Percentiles rank a stretch among this genome's conserved stretches.
These are phyloP conservation scores for Penicillium concentricum DNA, from an alignment of 2,329 filamentous ascomycete species.

Conservation along the genomic window DNA sequence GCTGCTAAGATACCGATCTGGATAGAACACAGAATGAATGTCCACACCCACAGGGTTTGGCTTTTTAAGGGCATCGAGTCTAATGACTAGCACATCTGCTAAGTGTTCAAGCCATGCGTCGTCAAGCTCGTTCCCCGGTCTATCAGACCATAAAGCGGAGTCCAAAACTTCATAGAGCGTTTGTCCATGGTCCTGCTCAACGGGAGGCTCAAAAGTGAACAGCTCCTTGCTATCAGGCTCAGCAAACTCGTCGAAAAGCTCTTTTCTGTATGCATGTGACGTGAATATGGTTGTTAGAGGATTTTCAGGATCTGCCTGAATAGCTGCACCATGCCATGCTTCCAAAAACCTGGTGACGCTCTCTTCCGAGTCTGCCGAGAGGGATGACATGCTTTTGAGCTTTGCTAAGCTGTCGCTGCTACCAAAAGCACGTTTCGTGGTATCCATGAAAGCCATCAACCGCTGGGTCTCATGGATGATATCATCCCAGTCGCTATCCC, in stretches of 20 bases:
- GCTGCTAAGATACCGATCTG: constrained; percentile 59
- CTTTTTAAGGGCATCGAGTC: constrained; percentile 37
- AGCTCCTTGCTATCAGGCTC: constrained; percentile 38
- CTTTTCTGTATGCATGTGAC: constrained; percentile 45
- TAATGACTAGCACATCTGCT: constrained; percentile 58
- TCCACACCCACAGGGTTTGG: constrained; percentile 46
- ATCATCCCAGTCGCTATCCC: constrained; percentile 42
- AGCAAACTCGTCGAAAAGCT: constrained; percentile 28
- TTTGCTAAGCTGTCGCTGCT: constrained; percentile 53
- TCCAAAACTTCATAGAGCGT: constrained; percentile 57
- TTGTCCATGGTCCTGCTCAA: constrained; percentile 40
- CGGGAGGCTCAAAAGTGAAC: constrained; percentile 38
- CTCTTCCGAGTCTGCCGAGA: constrained; percentile 36
- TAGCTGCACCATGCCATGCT: constrained; percentile 49
- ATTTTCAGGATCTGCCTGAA: constrained; percentile 42
- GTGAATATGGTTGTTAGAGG: constrained; percentile 47
- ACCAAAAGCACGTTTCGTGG: constrained; percentile 58
- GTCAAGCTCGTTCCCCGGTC: constrained; percentile 39
- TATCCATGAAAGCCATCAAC: constrained; percentile 61
- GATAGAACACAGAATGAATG: constrained; percentile 55
- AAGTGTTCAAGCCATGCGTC: constrained; percentile 50
- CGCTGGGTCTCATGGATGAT: constrained; percentile 60
- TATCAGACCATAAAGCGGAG: constrained; percentile 49
- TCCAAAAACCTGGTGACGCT: constrained; percentile 48
- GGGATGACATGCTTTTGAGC: constrained; percentile 37